Evolutionary conservation across 352 stramenopile species (phyloP), one percentile per base, ranked within the genome.

Genomic region (Phytophthora hibernalis): DNA sequence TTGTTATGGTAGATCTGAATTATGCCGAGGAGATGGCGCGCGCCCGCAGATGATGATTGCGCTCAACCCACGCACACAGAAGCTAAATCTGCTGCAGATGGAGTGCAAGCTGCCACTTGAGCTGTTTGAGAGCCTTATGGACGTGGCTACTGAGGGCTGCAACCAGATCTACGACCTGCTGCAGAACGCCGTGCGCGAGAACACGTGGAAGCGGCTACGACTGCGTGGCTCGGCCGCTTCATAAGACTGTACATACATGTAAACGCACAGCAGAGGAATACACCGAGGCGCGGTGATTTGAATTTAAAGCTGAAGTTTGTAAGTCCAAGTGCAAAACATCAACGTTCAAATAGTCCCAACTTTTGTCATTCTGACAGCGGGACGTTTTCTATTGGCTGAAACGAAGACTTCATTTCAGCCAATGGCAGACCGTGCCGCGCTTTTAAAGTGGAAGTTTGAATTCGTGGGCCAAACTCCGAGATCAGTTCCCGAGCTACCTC

Each of bases 11-110:
- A 96, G 92, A 98, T 68, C 71, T 98, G 10, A 98, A 96, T 68
- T 93, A 97, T 66, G 79, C 86, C 13, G 92, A 98, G 73, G 89
- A 97, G 65, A 82, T 76, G 20, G 83, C 89, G n/a, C 89, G 91
- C 43, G 89, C 85, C 10, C 92, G 38, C 90, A 97, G 68, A 73
- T 98, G 54, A 64, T 93, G 26, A 80, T 98, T 6, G 92, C 92
- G 28, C 62, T 97, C 11, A 93, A 97, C 58, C 90, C 92, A n/a
- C 86, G 85, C 61, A 92, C 90, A 51, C 80, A 90, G 54, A 94
- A 96, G 73, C 75, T 96, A 4, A 94, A 90, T 30, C 37, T 97
- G 67, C 67, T 97, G 53, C 89, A 97, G 65, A 96, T 97, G 88
- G 91, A 97, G 76, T 93, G 88, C 68, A 96, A 96, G 50, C 72